These are phyloP conservation scores for Apophysomyces elegans DNA, from an alignment of 371 early-diverging fungal genomes.

Conservation along the genomic window DNA sequence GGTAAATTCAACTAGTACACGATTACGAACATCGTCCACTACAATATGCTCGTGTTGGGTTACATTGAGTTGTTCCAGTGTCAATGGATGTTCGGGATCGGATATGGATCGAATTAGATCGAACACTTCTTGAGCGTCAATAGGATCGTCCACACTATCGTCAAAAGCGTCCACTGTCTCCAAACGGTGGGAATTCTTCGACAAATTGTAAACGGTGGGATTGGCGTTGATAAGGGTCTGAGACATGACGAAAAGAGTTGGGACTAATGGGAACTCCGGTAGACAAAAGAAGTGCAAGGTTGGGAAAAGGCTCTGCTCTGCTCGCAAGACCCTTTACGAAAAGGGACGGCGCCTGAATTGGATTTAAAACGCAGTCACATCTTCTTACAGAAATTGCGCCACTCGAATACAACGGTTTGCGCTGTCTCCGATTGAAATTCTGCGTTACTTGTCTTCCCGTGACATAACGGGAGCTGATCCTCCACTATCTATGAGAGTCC, in stretches of 20 bases:
- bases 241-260: slow-evolving; percentile 30
- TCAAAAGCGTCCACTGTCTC: slow-evolving; percentile 67
- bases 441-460: too few species aligned
- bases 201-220: slow-evolving; percentile 76
- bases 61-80: slow-evolving; percentile 95
- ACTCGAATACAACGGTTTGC: too few species aligned
- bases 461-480: too few species aligned
- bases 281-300: neutral
- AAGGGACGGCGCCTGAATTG: too few species aligned
- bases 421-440: too few species aligned
- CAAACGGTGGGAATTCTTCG: slow-evolving; percentile 52
- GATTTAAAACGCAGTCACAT: too few species aligned
- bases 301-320: neutral
- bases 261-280: neutral
- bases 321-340: too few species aligned
- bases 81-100: slow-evolving; percentile 99
- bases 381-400: too few species aligned
- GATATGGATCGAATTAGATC: slow-evolving; percentile 96
- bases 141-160: slow-evolving; percentile 71
- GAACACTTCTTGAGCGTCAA: slow-evolving; percentile 90
- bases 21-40: slow-evolving; percentile 72
- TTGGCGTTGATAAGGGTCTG: slow-evolving; percentile 77
- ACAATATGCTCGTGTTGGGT: slow-evolving; percentile 84
- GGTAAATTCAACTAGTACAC: slow-evolving; percentile 84
- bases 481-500: too few species aligned